Percentiles rank a stretch among this genome's conserved stretches.
phyloP scores from a whole-genome alignment of 2,329 filamentous ascomycete genomes.

The Trichoderma koningii region DNA sequence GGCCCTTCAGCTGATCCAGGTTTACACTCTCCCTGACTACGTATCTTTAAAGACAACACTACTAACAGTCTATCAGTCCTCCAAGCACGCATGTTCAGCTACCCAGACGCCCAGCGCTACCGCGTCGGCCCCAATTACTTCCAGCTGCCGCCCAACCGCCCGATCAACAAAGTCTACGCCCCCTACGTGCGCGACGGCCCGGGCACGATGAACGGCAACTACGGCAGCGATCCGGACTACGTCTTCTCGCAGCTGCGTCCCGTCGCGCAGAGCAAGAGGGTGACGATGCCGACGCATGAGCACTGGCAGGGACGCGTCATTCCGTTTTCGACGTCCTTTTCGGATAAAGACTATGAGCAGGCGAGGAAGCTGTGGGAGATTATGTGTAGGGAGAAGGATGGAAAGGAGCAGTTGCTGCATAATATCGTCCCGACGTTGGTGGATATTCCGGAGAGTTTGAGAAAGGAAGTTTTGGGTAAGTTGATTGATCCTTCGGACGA shows the following conservation, averaged over 20 bases:
- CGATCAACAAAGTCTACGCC: constrained; percentile 54
- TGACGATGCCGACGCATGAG: constrained; percentile 49
- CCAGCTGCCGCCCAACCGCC: constrained; percentile 61
- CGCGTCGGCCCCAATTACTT: constrained; percentile 66
- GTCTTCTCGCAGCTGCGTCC: constrained; percentile 33
- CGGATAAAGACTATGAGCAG: constrained; percentile 54
- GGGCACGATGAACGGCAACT: constrained; percentile 69
- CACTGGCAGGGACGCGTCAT: constrained; percentile 50
- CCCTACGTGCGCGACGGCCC: constrained; percentile 73
- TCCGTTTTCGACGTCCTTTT: constrained; percentile 48
- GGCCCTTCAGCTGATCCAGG: constrained; percentile 62
- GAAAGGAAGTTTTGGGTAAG: constrained; percentile 16
- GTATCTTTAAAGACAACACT: neutral
- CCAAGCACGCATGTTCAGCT: constrained; percentile 62
- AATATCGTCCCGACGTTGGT: constrained; percentile 10
- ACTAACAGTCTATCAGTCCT: constrained; percentile 44
- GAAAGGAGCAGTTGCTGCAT: constrained; percentile 14
- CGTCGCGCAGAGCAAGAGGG: constrained; percentile 49
- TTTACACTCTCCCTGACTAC: neutral
- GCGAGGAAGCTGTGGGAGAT: constrained; percentile 53
- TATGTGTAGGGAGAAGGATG: constrained; percentile 38
- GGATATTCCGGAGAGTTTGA: neutral
- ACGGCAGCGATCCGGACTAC: constrained; percentile 63
- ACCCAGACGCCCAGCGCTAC: constrained; percentile 64
- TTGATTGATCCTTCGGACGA: neutral